Evolutionary conservation across 1,284 basidiomycete genomes (phyloP), one percentile per base, ranked within the genome.

Genomic region (Pyrrhoderma noxium): DNA sequence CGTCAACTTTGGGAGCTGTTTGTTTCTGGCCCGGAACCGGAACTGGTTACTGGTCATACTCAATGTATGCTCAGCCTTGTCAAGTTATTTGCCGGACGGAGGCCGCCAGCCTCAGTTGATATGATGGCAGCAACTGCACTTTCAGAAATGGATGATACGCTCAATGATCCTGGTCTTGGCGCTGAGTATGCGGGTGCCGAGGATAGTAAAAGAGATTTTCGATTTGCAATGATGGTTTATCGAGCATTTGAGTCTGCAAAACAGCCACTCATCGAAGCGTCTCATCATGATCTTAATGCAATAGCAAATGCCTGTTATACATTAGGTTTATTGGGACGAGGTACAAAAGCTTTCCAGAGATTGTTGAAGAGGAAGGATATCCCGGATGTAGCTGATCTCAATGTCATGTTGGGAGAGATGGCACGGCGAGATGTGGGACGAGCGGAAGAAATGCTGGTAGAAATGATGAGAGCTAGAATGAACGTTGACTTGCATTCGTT

Each of bases 381-480:
- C 48, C 80, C 81, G 13, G 82, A 86, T 61, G 55, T 73, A 42
- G 66, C 76, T 58, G 84, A 87, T 60, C 66, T 82, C 48, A 84
- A 84, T 59, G 75, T 87, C 46, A 73, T 71, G 43, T 67, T 87
- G 46, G 68, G 68, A 2, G 75, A 72, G 13, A 64, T 85, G 52
- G 76, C 81, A 21, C 66, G 70, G 57, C 63, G 72, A 56, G 66
- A 74, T 48, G 75, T 80, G 19, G 63, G 62, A 13, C 61, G 60
- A 11, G 85, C 76, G 3, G 67, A 66, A 11, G 58, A 55, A 21
- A 68, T 81, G 58, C 61, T 86, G 31, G 60, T 68, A 45, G 66
- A 66, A 25, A 82, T 85, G 76, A 53, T 67, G 0, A 56, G 64
- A 14, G 58, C 59, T 21, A 75, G 77, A n/a, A 54, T 82, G 39